Evolutionary conservation across 1,139 yeast species (phyloP).

Genomic region (Meyerozyma sp.): DNA sequence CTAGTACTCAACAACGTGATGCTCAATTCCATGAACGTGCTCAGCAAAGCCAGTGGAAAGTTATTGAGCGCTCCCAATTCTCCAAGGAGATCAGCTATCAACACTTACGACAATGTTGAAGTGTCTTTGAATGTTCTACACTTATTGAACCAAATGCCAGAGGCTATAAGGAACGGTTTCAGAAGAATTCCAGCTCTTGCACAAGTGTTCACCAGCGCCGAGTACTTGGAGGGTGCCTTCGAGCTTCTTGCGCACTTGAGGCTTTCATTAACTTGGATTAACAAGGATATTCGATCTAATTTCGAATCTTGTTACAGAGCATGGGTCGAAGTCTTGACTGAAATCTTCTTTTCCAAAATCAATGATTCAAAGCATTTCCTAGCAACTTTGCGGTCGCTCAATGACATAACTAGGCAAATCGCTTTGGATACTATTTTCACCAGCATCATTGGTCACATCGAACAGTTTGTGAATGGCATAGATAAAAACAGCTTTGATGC

Average conservation of each 20-base stretch:
- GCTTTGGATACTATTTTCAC: constrained; percentile 35
- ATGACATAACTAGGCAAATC: constrained; percentile 21
- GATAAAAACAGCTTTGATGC: constrained; percentile 25
- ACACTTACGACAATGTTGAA: constrained; percentile 14
- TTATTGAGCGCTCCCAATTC: constrained; percentile 35
- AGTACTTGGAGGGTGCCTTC: constrained; percentile 36
- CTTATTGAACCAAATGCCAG: constrained; percentile 29
- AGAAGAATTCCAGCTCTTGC: constrained; percentile 18
- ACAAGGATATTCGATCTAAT: constrained; percentile 11
- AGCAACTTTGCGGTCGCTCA: constrained; percentile 14
- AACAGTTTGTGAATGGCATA: constrained; percentile 25
- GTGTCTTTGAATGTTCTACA: constrained; percentile 29
- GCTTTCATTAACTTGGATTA: constrained; percentile 22
- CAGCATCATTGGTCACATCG: constrained; percentile 30
- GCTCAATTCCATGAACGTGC: constrained; percentile 26
- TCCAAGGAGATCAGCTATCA: constrained; percentile 13
- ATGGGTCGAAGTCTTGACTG: constrained; percentile 20
- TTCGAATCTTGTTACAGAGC: constrained; percentile 20
- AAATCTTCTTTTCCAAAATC: constrained; percentile 27
- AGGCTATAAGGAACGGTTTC: constrained; percentile 26
- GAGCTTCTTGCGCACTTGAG: constrained; percentile 34
- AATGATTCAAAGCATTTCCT: constrained; percentile 15
- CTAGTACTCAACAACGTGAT: constrained; percentile 37
- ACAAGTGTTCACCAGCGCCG: constrained; percentile 21
- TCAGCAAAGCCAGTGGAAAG: constrained; percentile 31